Conservation (phyloP, 192 early-diverging fungal species). For the Radiomyces spectabilis region DNA sequence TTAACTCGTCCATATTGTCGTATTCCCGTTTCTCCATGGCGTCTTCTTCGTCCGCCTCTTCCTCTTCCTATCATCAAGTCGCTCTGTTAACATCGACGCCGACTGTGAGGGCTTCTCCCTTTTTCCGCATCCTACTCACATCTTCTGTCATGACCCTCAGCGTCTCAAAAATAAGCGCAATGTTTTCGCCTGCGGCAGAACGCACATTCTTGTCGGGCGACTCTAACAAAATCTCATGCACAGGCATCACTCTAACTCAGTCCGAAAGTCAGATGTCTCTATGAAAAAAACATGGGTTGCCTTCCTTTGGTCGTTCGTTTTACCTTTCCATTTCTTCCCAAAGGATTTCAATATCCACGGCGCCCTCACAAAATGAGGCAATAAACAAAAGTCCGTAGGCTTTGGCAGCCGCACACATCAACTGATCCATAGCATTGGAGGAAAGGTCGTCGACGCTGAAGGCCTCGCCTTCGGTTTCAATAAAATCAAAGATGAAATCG, state of each 20-base stretch:
- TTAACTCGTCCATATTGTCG: slow-evolving; percentile 49
- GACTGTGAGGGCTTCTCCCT: too few relatives aligned
- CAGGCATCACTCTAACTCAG: slow-evolving; percentile 29
- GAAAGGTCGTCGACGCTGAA: slow-evolving; percentile 12
- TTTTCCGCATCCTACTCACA: background rate
- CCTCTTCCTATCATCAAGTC: background rate
- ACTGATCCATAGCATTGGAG: slow-evolving; percentile 6
- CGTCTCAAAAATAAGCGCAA: slow-evolving; percentile 63
- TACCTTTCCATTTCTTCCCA: slow-evolving; percentile 35
- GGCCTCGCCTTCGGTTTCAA: slow-evolving; percentile 19
- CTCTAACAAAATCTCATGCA: slow-evolving; percentile 46
- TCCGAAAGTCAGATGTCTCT: background rate
- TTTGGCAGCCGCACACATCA: slow-evolving; percentile 10
- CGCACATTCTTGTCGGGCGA: slow-evolving; percentile 53
- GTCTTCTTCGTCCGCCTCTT: slow-evolving; percentile 36
- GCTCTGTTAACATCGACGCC: background rate
- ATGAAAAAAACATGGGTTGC: background rate
- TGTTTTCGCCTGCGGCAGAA: slow-evolving; percentile 64
- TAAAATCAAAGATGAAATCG: slow-evolving; percentile 22
- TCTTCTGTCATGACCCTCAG: slow-evolving; percentile 23
- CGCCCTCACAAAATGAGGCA: slow-evolving; percentile 11
- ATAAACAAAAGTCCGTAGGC: slow-evolving; percentile 20
- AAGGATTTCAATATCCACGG: slow-evolving; percentile 13
- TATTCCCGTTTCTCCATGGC: slow-evolving; percentile 33
- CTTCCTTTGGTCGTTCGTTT: background rate